Base-by-base conservation (phyloP, 2,329 filamentous ascomycete species). In the Thielaviopsis cerberus region DNA sequence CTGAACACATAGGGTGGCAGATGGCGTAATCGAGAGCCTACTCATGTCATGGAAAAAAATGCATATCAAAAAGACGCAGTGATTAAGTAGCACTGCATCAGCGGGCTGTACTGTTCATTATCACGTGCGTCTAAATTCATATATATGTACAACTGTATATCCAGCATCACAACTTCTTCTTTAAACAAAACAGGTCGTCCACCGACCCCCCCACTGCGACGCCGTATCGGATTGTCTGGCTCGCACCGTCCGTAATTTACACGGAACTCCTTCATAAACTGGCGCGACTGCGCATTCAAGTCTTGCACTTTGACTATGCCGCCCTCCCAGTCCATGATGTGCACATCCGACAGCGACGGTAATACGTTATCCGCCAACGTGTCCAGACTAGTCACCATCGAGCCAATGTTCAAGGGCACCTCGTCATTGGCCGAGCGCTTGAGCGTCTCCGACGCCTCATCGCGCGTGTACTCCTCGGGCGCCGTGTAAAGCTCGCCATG, bases 401-500 rank as follows among this genome's bases (percentile, higher is more conserved):
- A 72, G 1, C 70, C 69, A 3, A 74, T 69, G 22, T 74, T 72
- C 26, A 76, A 70, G n/a, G 69, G 64, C 37, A 64, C 68, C 48
- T 70, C 68, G 13, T 63, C 62, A 20, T 23, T 27, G 17, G 24
- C 62, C 62, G 7, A 25, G 27, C n/a, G 41, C 15, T 26, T 27
- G 30, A 25, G 37, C 8, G 17, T 22, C 5, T 54, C 53, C 23
- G 24, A 63, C 62, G 65, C 63, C 13, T 63, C 63, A 15, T 64
- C 64, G 1, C 64, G 64, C 8, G 69, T 64, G 61, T 79, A 82
- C 64, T 83, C 90, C 68, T 95, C 88, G 0, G 89, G 89, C 1
- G 75, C 66, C 45, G 80, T 77, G 60, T 81, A 82, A 4, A 94
- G 71, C 63, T 96, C 90, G 61, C 77, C 80, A 68, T 96, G 90